Conservation (phyloP, 306 rosid genomes). For the Vigna reflexopilosa region DNA sequence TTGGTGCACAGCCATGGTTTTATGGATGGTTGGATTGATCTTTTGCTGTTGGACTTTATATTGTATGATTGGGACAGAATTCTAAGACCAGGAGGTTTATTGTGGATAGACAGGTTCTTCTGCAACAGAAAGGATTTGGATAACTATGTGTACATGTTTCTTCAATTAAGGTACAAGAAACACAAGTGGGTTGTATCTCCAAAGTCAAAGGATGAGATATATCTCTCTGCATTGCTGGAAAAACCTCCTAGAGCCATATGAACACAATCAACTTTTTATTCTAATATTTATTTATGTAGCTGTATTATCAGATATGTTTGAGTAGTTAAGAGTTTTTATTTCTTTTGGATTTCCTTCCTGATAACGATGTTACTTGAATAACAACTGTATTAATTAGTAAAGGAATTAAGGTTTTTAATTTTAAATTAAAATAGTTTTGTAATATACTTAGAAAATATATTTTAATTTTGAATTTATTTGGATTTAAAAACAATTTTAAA, state of each 20-base stretch:
- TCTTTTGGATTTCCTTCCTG: not conserved
- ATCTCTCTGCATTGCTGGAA: slow-evolving; percentile 87
- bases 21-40: slow-evolving; percentile 92
- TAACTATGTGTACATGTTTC: slow-evolving; percentile 90
- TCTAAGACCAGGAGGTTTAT: slow-evolving; percentile 81
- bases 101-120: slow-evolving; percentile 88
- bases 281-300: not conserved
- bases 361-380: not conserved
- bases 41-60: slow-evolving; percentile 75
- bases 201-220: slow-evolving; percentile 80
- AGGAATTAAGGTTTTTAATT: no score
- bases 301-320: slow-evolving; percentile 2
- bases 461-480: no score
- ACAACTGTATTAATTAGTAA: not conserved
- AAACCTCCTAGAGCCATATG: slow-evolving; percentile 93
- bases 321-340: not conserved
- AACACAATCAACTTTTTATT: slow-evolving; percentile 30
- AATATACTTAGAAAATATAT: no score
- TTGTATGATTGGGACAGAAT: slow-evolving; percentile 91
- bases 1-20: slow-evolving; percentile 82
- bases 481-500: no score
- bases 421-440: no score
- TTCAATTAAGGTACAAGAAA: slow-evolving; percentile 91
- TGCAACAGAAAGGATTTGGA: slow-evolving; percentile 79
- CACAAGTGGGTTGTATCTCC: slow-evolving; percentile 80